Base-by-base conservation (phyloP, 2,329 filamentous ascomycete genomes). In the Fusarium sp. region DNA sequence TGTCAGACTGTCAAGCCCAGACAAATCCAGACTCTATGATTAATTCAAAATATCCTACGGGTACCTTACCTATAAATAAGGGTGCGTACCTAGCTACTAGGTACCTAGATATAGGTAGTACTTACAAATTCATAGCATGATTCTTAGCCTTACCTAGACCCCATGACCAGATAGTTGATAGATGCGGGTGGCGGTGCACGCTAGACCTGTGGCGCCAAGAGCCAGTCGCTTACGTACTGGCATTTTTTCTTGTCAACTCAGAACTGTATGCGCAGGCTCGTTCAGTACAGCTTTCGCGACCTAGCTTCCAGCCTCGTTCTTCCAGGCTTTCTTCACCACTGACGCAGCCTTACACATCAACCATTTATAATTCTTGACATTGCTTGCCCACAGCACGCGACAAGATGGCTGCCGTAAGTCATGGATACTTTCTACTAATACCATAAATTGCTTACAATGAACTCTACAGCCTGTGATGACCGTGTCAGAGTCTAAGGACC, bases 401-500 rank as follows among this genome's bases (percentile, higher is more conserved):
- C 75, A 84, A 80, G 65, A 85, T 85, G 82, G 83, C 84, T 78
- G 83, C 84, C 75, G 84, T 87, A 79, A 78, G 84, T 82, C 51
- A 45, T n/a, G 41, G 22, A n/a, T 49, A 37, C 48, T 62, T 56
- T 57, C 68, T 37, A 5, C 10, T 10, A 6, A 22, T 44, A 52
- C 46, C 35, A 57, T 25, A n/a, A 37, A 30, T 48, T 55, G 52
- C 71, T 76, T 56, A 75, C 62, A 40, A 71, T 62, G 65, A 52
- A 54, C 53, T 57, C 56, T 65, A 47, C 70, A 88, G 86, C 85
- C 84, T 70, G 84, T 89, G 66, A 82, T 88, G 77, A 98, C 96
- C 75, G 90, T 98, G 79, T 92, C 94, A 78, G 95, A 98, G 86
- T 92, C 89, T 81, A 97, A 96, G 82, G 95, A 98, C 87, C 91